These are phyloP conservation scores for Erythrobasidium hasegawianum DNA, from an alignment of 1,284 basidiomycete genomes.

Conservation along the genomic window DNA sequence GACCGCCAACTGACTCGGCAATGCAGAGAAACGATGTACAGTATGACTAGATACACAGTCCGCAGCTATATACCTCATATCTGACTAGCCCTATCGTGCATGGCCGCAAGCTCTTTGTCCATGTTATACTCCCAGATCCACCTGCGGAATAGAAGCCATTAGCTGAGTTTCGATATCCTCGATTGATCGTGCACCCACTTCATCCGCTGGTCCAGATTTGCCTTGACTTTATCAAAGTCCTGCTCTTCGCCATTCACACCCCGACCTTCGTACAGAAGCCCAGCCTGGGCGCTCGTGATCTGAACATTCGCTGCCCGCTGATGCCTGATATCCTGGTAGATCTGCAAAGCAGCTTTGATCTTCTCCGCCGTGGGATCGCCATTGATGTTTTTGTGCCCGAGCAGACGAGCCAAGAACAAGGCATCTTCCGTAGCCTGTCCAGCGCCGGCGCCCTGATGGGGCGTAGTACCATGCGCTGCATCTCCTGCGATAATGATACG, in stretches of 20 bases:
- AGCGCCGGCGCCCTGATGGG: conserved; percentile 44
- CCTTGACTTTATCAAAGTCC: conserved; percentile 37
- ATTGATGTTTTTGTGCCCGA: conserved; percentile 42
- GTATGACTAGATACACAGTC: no score
- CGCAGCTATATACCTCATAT: no score
- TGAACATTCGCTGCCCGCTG: conserved; percentile 44
- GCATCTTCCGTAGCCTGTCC: conserved; percentile 48
- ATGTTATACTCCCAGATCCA: conserved; percentile 39
- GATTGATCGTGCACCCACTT: not conserved
- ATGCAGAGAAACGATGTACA: no score
- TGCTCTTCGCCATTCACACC: conserved; percentile 35
- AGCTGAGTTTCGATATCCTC: no score
- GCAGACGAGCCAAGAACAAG: conserved; percentile 44
- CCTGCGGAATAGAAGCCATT: no score
- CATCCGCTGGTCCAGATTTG: conserved; percentile 35
- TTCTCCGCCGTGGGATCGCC: conserved; percentile 8
- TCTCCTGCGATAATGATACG: conserved; percentile 45
- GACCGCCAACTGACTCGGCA: no score
- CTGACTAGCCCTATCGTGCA: conserved; percentile 6
- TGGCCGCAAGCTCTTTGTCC: conserved; percentile 28
- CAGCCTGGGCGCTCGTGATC: conserved; percentile 41
- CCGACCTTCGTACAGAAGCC: conserved; percentile 40
- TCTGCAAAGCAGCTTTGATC: conserved; percentile 37
- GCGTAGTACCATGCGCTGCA: conserved; percentile 39
- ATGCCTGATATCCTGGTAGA: conserved; percentile 44